phyloP scores from a whole-genome alignment of 2,329 filamentous ascomycete genomes.

The Dryadomyces sulphureus region DNA sequence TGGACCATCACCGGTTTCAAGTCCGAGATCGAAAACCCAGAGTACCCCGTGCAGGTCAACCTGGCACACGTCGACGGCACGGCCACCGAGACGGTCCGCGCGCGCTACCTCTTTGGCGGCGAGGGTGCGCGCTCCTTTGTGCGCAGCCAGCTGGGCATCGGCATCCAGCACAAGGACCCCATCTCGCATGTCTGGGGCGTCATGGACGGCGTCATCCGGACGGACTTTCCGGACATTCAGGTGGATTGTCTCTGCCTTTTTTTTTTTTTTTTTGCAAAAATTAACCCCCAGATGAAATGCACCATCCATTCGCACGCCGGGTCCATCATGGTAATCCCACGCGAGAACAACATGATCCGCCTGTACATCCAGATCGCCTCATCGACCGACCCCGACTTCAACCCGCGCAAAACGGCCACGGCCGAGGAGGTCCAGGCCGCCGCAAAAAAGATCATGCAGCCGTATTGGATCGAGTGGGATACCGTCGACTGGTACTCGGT shows the following conservation, averaged over 20 bases:
- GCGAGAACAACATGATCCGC: slow-evolving; percentile 53
- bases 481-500: slow-evolving; percentile 61
- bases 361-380: slow-evolving; percentile 55
- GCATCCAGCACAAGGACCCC: slow-evolving; percentile 55
- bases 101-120: slow-evolving; percentile 58
- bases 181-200: slow-evolving; percentile 63
- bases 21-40: slow-evolving; percentile 36
- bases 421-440: slow-evolving; percentile 48
- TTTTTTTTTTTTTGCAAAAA: neutral
- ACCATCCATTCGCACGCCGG: slow-evolving; percentile 61
- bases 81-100: slow-evolving; percentile 46
- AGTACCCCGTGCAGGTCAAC: slow-evolving; percentile 69
- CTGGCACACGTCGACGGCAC: slow-evolving; percentile 65
- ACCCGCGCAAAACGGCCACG: slow-evolving; percentile 47
- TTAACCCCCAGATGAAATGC: slow-evolving; percentile 47
- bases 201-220: slow-evolving; percentile 58
- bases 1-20: slow-evolving; percentile 49
- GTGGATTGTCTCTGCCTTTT: slow-evolving; percentile 12
- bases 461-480: slow-evolving; percentile 54
- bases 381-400: slow-evolving; percentile 44
- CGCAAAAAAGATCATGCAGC: slow-evolving; percentile 49
- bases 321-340: slow-evolving; percentile 67
- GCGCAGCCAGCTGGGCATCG: slow-evolving; percentile 50
- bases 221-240: slow-evolving; percentile 66
- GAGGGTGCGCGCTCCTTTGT: slow-evolving; percentile 57